Evolutionary conservation across 2,329 filamentous ascomycete species (phyloP).

Genomic region (Chaetothyriales sp.): DNA sequence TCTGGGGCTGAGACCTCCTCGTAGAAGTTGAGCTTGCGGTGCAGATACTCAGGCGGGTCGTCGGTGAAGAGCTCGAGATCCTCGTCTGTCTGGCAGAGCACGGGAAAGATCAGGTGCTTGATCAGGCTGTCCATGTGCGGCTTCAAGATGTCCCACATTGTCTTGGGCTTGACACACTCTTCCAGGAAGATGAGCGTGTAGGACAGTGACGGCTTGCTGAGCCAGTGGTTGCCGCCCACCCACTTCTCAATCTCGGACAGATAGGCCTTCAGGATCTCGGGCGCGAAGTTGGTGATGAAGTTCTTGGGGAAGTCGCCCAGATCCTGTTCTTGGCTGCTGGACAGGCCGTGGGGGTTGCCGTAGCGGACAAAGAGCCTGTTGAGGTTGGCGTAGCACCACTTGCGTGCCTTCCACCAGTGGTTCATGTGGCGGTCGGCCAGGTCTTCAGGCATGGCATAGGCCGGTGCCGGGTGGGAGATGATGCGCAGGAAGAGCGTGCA

Average conservation of each 20-base stretch:
- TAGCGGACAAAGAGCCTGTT: constrained; percentile 93
- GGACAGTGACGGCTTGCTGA: constrained; percentile 84
- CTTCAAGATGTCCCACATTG: constrained; percentile 90
- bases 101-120: constrained; percentile 87
- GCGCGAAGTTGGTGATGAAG: constrained; percentile 81
- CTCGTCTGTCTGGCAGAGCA: constrained; percentile 80
- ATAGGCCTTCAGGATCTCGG: constrained; percentile 91
- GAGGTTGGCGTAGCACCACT: constrained; percentile 96
- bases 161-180: constrained; percentile 92
- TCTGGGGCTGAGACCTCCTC: constrained; percentile 93
- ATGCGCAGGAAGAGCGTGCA: constrained; percentile 88
- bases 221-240: constrained; percentile 86
- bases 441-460: constrained; percentile 63
- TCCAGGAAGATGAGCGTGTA: constrained; percentile 92
- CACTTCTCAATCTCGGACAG: constrained; percentile 91
- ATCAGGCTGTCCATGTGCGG: constrained; percentile 86
- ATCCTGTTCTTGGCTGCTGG: constrained; percentile 58
- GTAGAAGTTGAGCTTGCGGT: constrained; percentile 94
- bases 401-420: constrained; percentile 99
- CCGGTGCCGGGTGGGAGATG: constrained; percentile 69
- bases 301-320: constrained; percentile 72
- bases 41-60: constrained; percentile 90
- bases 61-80: constrained; percentile 88
- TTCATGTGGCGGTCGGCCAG: constrained; percentile 76
- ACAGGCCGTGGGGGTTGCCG: constrained; percentile 65